Evolutionary conservation across 331 rosid genomes (phyloP).

Genomic region (Quercus phellos): DNA sequence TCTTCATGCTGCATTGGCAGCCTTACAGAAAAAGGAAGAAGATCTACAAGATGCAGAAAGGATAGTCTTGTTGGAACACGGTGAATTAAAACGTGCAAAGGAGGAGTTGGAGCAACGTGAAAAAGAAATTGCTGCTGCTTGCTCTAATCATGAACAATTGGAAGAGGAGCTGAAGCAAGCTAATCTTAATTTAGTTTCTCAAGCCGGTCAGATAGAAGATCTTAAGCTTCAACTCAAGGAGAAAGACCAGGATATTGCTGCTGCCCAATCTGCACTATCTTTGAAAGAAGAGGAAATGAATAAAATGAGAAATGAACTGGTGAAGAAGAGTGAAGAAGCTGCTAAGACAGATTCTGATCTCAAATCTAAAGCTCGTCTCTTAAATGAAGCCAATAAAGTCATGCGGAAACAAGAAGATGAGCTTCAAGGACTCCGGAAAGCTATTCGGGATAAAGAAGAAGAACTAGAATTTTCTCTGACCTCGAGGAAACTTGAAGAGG

Average conservation of each 20-base stretch:
- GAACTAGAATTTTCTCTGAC: conserved; percentile 38
- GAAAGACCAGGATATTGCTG: conserved; percentile 42
- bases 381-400: conserved; percentile 63
- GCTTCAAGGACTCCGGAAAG: conserved; percentile 45
- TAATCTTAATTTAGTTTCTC: conserved; percentile 54
- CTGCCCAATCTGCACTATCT: conserved; percentile 29
- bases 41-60: conserved; percentile 67
- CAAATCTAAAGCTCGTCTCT: conserved; percentile 50
- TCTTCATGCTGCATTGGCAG: conserved; percentile 61
- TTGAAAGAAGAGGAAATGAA: conserved; percentile 66
- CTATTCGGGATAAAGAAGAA: conserved; percentile 51
- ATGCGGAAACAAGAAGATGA: conserved; percentile 66
- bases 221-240: conserved; percentile 56
- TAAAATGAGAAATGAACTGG: conserved; percentile 50
- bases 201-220: conserved; percentile 57
- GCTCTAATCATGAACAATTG: conserved; percentile 39
- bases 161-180: conserved; percentile 66
- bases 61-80: conserved; percentile 51
- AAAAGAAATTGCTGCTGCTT: conserved; percentile 56
- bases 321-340: conserved; percentile 57
- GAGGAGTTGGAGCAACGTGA: conserved; percentile 69
- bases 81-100: conserved; percentile 53
- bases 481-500: conserved; percentile 50
- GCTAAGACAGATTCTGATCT: conserved; percentile 39
- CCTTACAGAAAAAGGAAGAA: conserved; percentile 72